These are phyloP conservation scores for Monosporozyma yasuniensis DNA, from an alignment of 805 yeast species.

Conservation along the genomic window DNA sequence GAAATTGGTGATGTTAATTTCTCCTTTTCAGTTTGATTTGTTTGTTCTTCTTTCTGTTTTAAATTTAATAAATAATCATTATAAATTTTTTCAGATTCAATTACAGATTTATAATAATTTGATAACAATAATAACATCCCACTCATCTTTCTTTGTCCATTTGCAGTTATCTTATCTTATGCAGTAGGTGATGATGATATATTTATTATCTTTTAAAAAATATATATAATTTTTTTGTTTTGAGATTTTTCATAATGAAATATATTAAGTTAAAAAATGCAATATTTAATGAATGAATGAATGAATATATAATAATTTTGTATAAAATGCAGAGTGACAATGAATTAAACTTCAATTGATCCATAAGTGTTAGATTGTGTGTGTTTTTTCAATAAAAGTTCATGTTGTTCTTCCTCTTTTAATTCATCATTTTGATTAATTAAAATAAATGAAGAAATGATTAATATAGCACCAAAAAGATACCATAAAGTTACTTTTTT, in stretches of 20 bases:
- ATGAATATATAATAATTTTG: neutral
- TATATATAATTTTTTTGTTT: neutral
- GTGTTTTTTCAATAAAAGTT: neutral
- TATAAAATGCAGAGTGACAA: neutral
- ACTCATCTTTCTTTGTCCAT: constrained; percentile 11
- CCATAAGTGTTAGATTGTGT: neutral
- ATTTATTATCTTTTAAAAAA: too few relatives aligned
- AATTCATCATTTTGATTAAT: constrained; percentile 38
- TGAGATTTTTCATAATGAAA: too few relatives aligned
- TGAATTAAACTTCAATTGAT: neutral
- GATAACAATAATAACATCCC: constrained; percentile 19
- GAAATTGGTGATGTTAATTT: neutral
- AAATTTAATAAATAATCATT: constrained; percentile 3
- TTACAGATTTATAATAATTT: constrained; percentile 24
- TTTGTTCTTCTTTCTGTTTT: neutral
- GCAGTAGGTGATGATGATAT: too few relatives aligned
- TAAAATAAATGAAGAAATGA: constrained; percentile 68
- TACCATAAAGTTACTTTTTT: constrained; percentile 50
- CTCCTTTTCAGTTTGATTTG: neutral
- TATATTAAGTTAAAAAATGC: too few relatives aligned
- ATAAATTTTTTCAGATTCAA: constrained; percentile 23
- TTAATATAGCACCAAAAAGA: constrained; percentile 66
- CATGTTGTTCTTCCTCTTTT: neutral
- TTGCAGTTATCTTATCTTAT: neutral
- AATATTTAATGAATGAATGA: neutral